Percentiles rank a stretch among this genome's conserved stretches.
These are phyloP conservation scores for Avena atlantica DNA, from an alignment of 176 grass and related monocot species.

Conservation along the genomic window DNA sequence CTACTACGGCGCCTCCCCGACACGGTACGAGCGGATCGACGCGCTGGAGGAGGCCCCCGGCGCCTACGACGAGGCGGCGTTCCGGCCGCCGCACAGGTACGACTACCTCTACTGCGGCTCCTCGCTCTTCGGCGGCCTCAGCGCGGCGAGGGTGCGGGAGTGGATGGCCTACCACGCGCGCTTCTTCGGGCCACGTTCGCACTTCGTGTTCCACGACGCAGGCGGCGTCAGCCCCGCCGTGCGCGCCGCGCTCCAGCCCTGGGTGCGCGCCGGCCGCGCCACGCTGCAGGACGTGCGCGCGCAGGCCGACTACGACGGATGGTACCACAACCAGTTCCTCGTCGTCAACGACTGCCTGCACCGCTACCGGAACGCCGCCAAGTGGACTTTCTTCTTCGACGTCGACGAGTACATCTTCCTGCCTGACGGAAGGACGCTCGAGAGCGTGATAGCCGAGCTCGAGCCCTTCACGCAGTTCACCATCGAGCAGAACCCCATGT, in stretches of 20 bases:
- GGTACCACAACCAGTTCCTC: conserved; percentile 95
- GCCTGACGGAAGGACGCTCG: conserved; percentile 54
- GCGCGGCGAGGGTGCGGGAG: conserved; percentile 72
- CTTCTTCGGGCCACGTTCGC: conserved; percentile 76
- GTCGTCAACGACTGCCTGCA: conserved; percentile 95
- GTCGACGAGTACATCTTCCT: conserved; percentile 96
- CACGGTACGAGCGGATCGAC: conserved; percentile 64
- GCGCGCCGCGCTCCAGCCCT: conserved; percentile 67
- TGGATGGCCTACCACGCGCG: conserved; percentile 95
- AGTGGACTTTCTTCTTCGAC: conserved; percentile 96
- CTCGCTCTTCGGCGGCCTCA: conserved; percentile 77
- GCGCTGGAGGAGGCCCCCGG: conserved; percentile 74
- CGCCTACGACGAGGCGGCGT: conserved; percentile 62
- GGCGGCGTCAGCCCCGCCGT: conserved; percentile 65
- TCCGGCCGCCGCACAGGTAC: conserved; percentile 62
- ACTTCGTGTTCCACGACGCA: conserved; percentile 98
- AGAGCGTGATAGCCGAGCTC: conserved; percentile 63
- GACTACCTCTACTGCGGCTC: conserved; percentile 98
- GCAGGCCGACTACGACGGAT: conserved; percentile 76
- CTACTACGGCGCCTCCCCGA: conserved; percentile 57
- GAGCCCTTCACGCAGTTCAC: conserved; percentile 88
- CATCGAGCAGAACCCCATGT: conserved; percentile 96
- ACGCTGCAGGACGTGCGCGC: conserved; percentile 92
- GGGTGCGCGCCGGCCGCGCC: conserved; percentile 81
- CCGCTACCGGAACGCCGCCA: conserved; percentile 71